These are phyloP conservation scores for Agrocybe praecox DNA, from an alignment of 768 basidiomycete genomes.

Conservation along the genomic window DNA sequence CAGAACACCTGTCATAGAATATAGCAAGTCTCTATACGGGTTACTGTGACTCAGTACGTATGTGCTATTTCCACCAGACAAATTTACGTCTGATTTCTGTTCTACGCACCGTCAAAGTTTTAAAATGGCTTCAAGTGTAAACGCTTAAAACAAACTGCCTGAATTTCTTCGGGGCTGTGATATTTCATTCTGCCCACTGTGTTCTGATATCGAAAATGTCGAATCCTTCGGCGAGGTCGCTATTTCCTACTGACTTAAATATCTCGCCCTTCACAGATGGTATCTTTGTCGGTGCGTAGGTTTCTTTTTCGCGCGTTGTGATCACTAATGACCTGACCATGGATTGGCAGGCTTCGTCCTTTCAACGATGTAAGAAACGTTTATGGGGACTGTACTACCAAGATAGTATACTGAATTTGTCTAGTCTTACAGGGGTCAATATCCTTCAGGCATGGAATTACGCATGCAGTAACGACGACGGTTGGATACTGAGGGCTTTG, in stretches of 20 bases:
- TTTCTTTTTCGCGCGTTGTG: neutral
- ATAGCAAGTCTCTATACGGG: no score
- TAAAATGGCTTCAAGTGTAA: no score
- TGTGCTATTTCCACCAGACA: no score
- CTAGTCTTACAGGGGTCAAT: neutral
- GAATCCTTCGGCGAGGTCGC: neutral
- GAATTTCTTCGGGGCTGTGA: no score
- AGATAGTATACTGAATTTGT: neutral
- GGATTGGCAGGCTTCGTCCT: neutral
- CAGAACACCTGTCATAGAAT: no score
- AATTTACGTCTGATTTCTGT: no score
- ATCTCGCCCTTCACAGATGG: neutral
- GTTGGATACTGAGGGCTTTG: neutral
- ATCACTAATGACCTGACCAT: no score
- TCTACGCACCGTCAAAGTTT: no score
- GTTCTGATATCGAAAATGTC: neutral
- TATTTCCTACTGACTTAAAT: neutral
- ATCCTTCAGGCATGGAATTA: neutral
- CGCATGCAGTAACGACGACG: neutral
- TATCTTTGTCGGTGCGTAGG: neutral
- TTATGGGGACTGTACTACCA: neutral
- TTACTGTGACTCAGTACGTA: no score
- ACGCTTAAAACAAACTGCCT: conserved; percentile 34
- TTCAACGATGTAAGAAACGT: neutral
- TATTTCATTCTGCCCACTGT: no score